Evolutionary conservation across 1,139 yeast species (phyloP).

Genomic region (Pneumocystis canis): DNA sequence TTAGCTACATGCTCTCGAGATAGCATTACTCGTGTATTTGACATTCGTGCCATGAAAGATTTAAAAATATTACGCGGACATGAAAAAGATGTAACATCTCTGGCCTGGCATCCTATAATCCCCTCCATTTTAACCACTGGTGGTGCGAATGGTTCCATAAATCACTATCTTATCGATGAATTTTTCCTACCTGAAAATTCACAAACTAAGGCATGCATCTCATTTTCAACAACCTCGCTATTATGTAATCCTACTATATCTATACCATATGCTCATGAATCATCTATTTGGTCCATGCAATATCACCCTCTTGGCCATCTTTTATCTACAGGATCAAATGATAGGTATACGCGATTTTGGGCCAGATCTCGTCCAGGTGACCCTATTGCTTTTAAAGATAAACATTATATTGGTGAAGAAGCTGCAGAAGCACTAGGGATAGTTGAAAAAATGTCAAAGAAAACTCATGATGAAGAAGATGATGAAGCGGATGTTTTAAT

Average conservation of each 20-base stretch:
- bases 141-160: constrained; percentile 75
- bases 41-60: constrained; percentile 70
- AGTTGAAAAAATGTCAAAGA: neutral
- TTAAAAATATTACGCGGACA: constrained; percentile 58
- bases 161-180: constrained; percentile 55
- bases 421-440: constrained; percentile 7
- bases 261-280: constrained; percentile 87
- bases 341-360: constrained; percentile 91
- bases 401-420: constrained; percentile 35
- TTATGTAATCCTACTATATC: constrained; percentile 23
- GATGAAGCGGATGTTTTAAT: constrained; percentile 5
- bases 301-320: constrained; percentile 92
- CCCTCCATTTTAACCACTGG: constrained; percentile 70
- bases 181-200: constrained; percentile 11
- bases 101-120: constrained; percentile 89
- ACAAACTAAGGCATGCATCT: neutral
- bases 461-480: constrained; percentile 1
- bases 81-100: constrained; percentile 71
- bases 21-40: constrained; percentile 75
- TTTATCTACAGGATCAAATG: constrained; percentile 84
- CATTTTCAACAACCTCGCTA: constrained; percentile 11
- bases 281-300: constrained; percentile 76
- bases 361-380: constrained; percentile 85
- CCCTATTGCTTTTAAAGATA: constrained; percentile 67
- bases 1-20: constrained; percentile 83